Base-by-base conservation (phyloP, 2,329 filamentous ascomycete genomes). In the Aspergillus tanneri region DNA sequence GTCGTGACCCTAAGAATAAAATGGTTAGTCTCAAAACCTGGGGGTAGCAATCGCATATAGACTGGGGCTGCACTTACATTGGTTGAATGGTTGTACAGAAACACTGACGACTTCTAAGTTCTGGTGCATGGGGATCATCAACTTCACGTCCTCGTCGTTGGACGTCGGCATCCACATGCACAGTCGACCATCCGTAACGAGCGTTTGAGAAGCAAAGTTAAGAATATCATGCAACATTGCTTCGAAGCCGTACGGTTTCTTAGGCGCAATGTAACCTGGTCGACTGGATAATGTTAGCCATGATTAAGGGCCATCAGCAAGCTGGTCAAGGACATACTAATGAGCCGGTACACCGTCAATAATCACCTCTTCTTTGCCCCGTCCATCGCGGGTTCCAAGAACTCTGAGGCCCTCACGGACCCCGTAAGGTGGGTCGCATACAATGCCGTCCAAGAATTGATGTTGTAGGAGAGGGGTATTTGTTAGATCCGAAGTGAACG, bases 161-260 rank as follows among this genome's bases (percentile, higher is more conserved):
- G 90, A 86, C 0, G 90, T 95, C 0, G 93, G 93, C 88, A 97
- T 95, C 93, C 93, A 99, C 76, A 99, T 95, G 6, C 87, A 88
- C 8, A 99, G 68, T 22, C 93, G 79, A 0, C 90, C 93, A 53
- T 83, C 72, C 43, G 89, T 84, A 6, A 96, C 88, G 1, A 99
- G 77, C 1, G 85, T 88, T 10, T 81, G 76, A 1, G 84, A 80
- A 4, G 90, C 85, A 63, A 99, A 97, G 16, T 84, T 79, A 5
- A 97, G 79, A 43, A 99, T 90, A 66, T 97, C 90, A 61, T 90
- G 85, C 16, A 96, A 79, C 83, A 99, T 90, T 5, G 88, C 86
- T 30, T 87, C 77, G 67, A 99, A 97, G 58, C 89, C 89, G 69
- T 99, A 99, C 0, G 91, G 90, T 61, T 85, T 86, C 68, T 95